A percentile compares a stretch with the other conserved stretches of the same genome.
Conservation (phyloP, 495 filamentous ascomycete species). For the Penicillium robsamsonii region DNA sequence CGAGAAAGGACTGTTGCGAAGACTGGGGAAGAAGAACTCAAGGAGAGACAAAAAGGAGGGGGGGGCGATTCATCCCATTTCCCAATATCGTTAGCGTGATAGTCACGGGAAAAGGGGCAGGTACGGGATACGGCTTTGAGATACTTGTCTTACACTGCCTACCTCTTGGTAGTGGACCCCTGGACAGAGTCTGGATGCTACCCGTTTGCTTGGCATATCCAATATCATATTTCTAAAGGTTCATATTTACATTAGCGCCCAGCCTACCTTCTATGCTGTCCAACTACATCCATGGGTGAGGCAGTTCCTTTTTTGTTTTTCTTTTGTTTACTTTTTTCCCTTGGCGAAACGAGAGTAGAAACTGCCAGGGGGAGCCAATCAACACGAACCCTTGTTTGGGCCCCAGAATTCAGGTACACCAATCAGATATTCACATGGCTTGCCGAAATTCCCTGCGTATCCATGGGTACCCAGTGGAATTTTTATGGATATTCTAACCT, state of each 20-base stretch:
- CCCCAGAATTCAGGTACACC: conserved; percentile 26
- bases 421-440: conserved; percentile 16
- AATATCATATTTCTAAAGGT: not conserved
- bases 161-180: conserved; percentile 6
- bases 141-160: conserved; percentile 10
- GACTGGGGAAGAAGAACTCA: conserved; percentile 23
- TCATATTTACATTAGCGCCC: not conserved
- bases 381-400: not conserved
- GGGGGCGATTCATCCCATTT: conserved; percentile 8
- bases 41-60: conserved; percentile 25
- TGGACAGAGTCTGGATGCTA: conserved; percentile 1
- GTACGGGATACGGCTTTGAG: not conserved
- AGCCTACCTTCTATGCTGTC: no score
- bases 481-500: no score
- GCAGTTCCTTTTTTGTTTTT: not conserved
- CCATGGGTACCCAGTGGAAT: conserved; percentile 21
- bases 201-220: not conserved
- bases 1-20: conserved; percentile 18
- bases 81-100: conserved; percentile 20
- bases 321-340: conserved; percentile 8
- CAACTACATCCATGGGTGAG: no score
- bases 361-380: conserved; percentile 19
- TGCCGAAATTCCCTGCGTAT: conserved; percentile 24
- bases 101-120: conserved; percentile 13
- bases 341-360: conserved; percentile 16